These are phyloP conservation scores for Pisolithus thermaeus DNA, from an alignment of 1,284 basidiomycete species.

Conservation along the genomic window DNA sequence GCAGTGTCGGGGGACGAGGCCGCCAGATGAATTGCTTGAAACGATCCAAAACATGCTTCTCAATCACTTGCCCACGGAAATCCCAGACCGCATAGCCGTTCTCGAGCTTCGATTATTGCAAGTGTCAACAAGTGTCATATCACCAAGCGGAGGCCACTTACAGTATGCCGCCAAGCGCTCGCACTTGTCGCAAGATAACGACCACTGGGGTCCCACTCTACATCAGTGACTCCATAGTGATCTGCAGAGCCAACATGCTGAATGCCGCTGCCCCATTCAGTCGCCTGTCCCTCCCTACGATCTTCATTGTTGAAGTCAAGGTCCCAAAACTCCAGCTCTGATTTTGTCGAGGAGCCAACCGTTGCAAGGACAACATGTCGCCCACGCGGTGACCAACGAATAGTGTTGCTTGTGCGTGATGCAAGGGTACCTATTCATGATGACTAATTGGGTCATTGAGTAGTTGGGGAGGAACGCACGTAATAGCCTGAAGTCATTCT, in stretches of 20 bases:
- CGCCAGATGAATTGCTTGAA: constrained; percentile 99
- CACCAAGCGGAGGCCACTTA: constrained; percentile 29
- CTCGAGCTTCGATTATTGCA: constrained; percentile 64
- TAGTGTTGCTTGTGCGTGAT: constrained; percentile 87
- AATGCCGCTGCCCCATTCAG: constrained; percentile 84
- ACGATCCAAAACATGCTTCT: constrained; percentile 85
- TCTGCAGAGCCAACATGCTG: constrained; percentile 87
- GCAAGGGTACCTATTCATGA: constrained; percentile 63
- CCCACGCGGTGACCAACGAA: constrained; percentile 96
- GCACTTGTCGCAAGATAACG: constrained; percentile 92
- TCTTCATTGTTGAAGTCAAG: constrained; percentile 88
- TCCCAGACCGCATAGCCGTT: constrained; percentile 98
- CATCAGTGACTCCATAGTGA: constrained; percentile 97
- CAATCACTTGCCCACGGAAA: constrained; percentile 91
- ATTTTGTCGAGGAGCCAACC: constrained; percentile 92
- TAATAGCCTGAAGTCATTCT: constrained; percentile 93
- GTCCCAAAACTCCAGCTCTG: constrained; percentile 99
- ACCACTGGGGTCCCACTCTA: constrained; percentile 98
- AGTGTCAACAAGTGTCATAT: constrained; percentile 4
- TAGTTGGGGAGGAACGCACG: constrained; percentile 43
- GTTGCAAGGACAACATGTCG: constrained; percentile 95
- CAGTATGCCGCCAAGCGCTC: constrained; percentile 92
- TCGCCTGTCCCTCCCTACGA: constrained; percentile 53
- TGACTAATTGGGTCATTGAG: constrained; percentile 7
- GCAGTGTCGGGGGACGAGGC: constrained; percentile 83